These are phyloP conservation scores for Botryotinia globosa DNA, from an alignment of 2,329 filamentous ascomycete species.

Conservation along the genomic window DNA sequence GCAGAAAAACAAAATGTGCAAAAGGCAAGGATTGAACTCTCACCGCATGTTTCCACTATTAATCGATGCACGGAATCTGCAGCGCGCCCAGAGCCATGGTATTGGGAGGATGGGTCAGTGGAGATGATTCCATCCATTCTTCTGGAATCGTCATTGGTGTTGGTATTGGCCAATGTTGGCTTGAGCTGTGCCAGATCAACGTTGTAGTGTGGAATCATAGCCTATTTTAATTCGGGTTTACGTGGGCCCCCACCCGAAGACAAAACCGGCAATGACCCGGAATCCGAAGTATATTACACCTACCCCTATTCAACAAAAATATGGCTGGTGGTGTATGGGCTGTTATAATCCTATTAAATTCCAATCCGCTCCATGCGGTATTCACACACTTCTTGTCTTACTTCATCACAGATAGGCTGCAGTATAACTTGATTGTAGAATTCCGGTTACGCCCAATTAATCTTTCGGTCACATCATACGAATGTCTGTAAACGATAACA, in stretches of 20 bases:
- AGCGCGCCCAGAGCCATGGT: background rate
- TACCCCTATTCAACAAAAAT: background rate
- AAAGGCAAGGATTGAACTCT: background rate
- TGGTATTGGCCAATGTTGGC: background rate
- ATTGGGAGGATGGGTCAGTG: background rate
- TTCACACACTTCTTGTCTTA: background rate
- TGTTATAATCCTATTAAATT: background rate
- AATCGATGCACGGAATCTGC: background rate
- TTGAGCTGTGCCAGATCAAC: background rate
- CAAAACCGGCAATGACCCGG: background rate
- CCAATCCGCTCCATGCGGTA: background rate
- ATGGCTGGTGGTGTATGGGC: background rate
- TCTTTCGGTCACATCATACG: background rate
- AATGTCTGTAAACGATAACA: background rate
- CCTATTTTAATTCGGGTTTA: background rate
- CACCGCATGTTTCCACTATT: background rate
- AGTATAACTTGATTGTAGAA: background rate
- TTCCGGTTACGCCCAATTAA: background rate
- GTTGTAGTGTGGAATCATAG: background rate
- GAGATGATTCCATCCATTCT: background rate
- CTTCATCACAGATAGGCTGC: background rate
- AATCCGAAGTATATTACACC: background rate
- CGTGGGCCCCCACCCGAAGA: background rate
- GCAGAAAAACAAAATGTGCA: background rate
- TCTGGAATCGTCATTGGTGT: background rate